Base-by-base conservation (phyloP, 202 grass and related monocot genomes). In the Sporobolus alterniflorus region DNA sequence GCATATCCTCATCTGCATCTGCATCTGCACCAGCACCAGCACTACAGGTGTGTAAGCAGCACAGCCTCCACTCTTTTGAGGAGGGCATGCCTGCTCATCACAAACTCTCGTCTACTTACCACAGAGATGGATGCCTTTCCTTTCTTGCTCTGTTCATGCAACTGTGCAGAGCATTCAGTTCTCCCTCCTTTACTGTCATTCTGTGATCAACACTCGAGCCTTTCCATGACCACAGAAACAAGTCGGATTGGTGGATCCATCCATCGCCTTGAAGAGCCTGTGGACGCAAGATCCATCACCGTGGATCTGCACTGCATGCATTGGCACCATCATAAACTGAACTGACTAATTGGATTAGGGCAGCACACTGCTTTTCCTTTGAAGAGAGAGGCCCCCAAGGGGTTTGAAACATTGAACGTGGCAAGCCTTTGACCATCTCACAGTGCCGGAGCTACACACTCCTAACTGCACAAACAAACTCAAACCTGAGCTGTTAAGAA, bases 1-100 rank as follows among this genome's bases (percentile, higher is more conserved):
- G 44, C 57, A 64, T 16, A 81, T 57, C 82, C 77, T 41, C 64
- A 17, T 59, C 57, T 28, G 63, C 34, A n/a, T n/a, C n/a, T n/a
- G n/a, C n/a, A n/a, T n/a, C n/a, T n/a, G n/a, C n/a, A n/a, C n/a
- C n/a, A n/a, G n/a, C n/a, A 67, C 44, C 67, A 22, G 40, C 50
- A 62, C 49, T 31, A 60, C 34, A 66, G 30, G 26, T 73, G 56
- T 36, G 79, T 69, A 83, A 33, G 59, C 74, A 25, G 75, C 49
- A 29, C 51, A 46, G 33, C 33, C 69, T 69, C 46, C 67, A 90
- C 83, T 79, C 83, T 90, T 86, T 90, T 83, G 83, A 86, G 79
- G 83, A 77, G 30, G 40, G 73, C 82, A 65, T 71, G 81, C 82
- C 70, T 76, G 54, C 76, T 51, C 81, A 25, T 76, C 68, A 62